Evolutionary conservation across 192 early-diverging fungal species (phyloP), one percentile per base, ranked within the genome.

Genomic region (Coemansia sp.): DNA sequence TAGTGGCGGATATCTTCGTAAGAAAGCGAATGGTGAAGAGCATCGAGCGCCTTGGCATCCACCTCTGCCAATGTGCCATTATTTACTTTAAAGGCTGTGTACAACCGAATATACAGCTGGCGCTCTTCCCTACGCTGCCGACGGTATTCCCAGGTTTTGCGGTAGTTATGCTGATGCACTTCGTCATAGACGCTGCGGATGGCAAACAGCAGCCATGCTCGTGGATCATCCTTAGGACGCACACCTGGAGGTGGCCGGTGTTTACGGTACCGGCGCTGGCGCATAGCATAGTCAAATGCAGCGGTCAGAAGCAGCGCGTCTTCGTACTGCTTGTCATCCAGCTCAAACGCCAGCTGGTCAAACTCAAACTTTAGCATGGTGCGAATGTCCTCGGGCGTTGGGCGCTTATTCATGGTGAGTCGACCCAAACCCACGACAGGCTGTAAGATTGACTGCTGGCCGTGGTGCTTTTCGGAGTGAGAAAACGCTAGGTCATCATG

Each of bases 1-100:
- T 94, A 98, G 44, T 89, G 82, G 40, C 90, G 75, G 50, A 98
- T 91, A 70, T 98, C 96, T 23, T 95, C 86, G 69, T 86, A 96
- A 6, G 86, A 86, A 4, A 96, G 81, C 48, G 82, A 83, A 44
- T 81, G 71, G 64, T 96, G 92, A 30, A 98, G 59, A 18, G 68
- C 65, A 19, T 82, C 81, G 18, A 96, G 78, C 11, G 78, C 71
- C 3, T 63, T 57, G 2, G 57, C 42, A 9, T 91, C 84, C 19
- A 35, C 48, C 18, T 65, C 69, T 3, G 63, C 42, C 30, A 78
- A 16, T 50, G 85, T 71, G 12, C 72, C 46, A 52, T 75, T 48
- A 47, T 76, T 61, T 36, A 58, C 35, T 37, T 73, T 65, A 18
- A 70, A 67, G 13, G 86, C 83, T 33, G 87, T 86, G 70, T 89